These are phyloP conservation scores for Calonectria pseudoreteaudii DNA, from an alignment of 2,329 filamentous ascomycete genomes.

Conservation along the genomic window DNA sequence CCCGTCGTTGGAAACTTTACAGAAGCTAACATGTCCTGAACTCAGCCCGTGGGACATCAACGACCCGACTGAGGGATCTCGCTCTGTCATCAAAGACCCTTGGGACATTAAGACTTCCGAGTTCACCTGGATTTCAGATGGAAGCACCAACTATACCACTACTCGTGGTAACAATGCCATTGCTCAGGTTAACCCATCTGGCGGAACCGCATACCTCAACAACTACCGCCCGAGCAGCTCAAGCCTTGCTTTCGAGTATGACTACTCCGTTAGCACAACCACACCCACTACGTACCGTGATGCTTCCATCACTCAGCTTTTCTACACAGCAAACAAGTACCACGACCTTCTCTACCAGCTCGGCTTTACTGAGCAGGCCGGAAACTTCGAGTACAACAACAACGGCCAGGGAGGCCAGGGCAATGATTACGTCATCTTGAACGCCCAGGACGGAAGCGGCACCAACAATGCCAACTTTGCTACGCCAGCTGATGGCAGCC, in stretches of 20 bases:
- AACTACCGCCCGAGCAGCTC: slow-evolving; percentile 60
- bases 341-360: slow-evolving; percentile 69
- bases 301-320: slow-evolving; percentile 69
- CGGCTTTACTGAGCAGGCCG: slow-evolving; percentile 68
- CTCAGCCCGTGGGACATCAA: slow-evolving; percentile 62
- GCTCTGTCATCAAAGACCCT: slow-evolving; percentile 59
- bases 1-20: neutral
- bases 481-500: slow-evolving; percentile 63
- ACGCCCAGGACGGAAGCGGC: slow-evolving; percentile 66
- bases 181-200: slow-evolving; percentile 60
- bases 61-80: slow-evolving; percentile 63
- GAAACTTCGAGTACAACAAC: slow-evolving; percentile 71
- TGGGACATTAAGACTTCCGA: slow-evolving; percentile 59
- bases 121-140: slow-evolving; percentile 66
- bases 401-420: slow-evolving; percentile 63
- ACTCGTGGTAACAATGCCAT: slow-evolving; percentile 71
- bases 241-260: slow-evolving; percentile 59
- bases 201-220: slow-evolving; percentile 48
- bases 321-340: slow-evolving; percentile 70
- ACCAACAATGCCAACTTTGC: slow-evolving; percentile 70
- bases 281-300: slow-evolving; percentile 59
- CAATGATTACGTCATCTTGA: slow-evolving; percentile 66
- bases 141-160: slow-evolving; percentile 59
- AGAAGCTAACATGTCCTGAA: neutral
- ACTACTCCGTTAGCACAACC: slow-evolving; percentile 50